Evolutionary conservation across 169 alveolate genomes (phyloP), one percentile per base, ranked within the genome.

Genomic region (Plasmodium adleri): DNA sequence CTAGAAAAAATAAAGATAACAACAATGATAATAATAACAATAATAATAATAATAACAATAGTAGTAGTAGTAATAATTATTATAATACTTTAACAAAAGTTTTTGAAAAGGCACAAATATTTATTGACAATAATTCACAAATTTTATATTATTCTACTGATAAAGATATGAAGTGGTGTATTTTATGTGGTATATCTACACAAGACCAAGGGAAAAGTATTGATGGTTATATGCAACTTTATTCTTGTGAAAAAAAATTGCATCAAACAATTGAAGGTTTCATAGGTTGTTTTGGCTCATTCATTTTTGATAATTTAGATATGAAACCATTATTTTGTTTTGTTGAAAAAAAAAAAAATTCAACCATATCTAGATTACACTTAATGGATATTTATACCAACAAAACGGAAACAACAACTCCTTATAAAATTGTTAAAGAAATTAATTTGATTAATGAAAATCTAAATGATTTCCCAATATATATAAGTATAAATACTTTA

Each of bases 221-320:
- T 54, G 95, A 94, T 66, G 99, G 99, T n/a, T 94, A 95, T 70
- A 97, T 98, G 92, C 99, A 98, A 94, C 94, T 98, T 67, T 98
- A 94, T 93, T 95, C 96, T 68, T 96, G 96, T 28, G 99, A 96
- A 83, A 96, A 96, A 86, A 91, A 96, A 0, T 98, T 96, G 87
- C 98, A 97, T 90, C 99, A 98, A 94, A 94, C 96, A 43, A 93
- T 98, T 45, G 99, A 97, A 90, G 99, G 99, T 5, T 97, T 96
- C 90, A 96, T 98, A 20, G 99, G 99, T 20, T 94, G 97, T 74
- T 98, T 98, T 93, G 98, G 99, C 45, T 95, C 96, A 68, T 92
- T 97, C 26, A 94, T 96, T 20, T 91, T 96, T 72, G 90, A 94
- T 47, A 98, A 94, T 66, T 93, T 75, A 62, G 88, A 88, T 39